phyloP scores from a whole-genome alignment of 2,329 filamentous ascomycete genomes.

The Delphinella strobiligena region DNA sequence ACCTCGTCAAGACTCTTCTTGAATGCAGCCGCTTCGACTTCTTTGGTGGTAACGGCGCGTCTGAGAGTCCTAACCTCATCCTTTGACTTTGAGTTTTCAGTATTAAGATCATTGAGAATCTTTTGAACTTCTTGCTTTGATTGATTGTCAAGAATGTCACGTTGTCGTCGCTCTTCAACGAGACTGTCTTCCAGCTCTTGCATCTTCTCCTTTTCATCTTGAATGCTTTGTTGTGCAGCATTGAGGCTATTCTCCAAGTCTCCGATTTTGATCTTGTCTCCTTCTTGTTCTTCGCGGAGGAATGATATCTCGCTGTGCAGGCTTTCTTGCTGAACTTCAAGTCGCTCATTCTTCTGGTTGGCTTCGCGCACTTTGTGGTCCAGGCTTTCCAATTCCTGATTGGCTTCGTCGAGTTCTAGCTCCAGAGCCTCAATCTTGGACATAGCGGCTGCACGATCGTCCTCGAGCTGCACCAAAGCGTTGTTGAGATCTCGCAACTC shows the following conservation, averaged over 20 bases:
- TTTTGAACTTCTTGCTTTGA: constrained; percentile 95
- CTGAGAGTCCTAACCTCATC: constrained; percentile 74
- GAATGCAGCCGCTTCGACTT: constrained; percentile 83
- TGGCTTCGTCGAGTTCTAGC: constrained; percentile 68
- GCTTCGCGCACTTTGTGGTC: constrained; percentile 75
- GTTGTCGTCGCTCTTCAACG: constrained; percentile 68
- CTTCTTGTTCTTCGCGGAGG: constrained; percentile 89
- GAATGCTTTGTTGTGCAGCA: constrained; percentile 64
- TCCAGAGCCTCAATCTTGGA: constrained; percentile 73
- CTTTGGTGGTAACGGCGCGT: constrained; percentile 69
- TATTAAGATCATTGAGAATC: constrained; percentile 83
- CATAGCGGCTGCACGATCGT: constrained; percentile 71
- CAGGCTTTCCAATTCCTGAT: constrained; percentile 73
- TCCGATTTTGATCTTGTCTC: constrained; percentile 94
- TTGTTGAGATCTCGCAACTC: constrained; percentile 92
- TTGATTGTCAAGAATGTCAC: constrained; percentile 72
- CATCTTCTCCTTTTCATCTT: constrained; percentile 66
- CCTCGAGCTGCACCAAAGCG: constrained; percentile 73
- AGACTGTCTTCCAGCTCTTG: constrained; percentile 49
- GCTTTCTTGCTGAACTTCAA: constrained; percentile 85
- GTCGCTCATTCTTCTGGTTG: constrained; percentile 74
- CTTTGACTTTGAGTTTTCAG: constrained; percentile 67
- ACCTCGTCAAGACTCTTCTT: constrained; percentile 83
- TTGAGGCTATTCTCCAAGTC: constrained; percentile 78
- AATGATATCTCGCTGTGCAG: constrained; percentile 90